Conservation (phyloP, 2,329 filamentous ascomycete species). For the Diaporthe vexans region DNA sequence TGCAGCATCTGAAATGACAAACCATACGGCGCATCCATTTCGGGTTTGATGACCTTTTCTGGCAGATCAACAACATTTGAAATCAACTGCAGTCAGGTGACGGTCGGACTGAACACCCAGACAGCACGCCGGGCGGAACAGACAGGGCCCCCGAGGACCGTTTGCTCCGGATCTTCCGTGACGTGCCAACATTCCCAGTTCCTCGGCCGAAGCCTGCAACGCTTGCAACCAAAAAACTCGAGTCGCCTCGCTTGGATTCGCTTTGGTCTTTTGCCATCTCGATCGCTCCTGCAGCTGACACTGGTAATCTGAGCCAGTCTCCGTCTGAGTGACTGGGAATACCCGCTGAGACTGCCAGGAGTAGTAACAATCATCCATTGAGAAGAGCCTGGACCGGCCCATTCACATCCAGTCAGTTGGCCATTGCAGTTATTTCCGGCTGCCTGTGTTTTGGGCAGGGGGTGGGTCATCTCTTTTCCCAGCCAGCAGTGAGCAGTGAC, state of each 20-base stretch:
- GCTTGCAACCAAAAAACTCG: not conserved
- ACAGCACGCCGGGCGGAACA: not conserved
- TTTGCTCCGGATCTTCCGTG: constrained; percentile 16
- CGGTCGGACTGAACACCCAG: not conserved
- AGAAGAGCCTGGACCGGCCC: not conserved
- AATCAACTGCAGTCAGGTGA: constrained; percentile 10
- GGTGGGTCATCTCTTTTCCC: not conserved
- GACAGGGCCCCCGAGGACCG: not conserved
- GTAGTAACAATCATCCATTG: constrained; percentile 2
- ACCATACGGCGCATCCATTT: not conserved
- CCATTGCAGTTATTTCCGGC: not conserved
- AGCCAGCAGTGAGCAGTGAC: not conserved
- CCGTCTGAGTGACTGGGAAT: not conserved
- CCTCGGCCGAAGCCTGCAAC: not conserved
- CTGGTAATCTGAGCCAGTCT: not conserved
- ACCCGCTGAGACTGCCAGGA: constrained; percentile 3
- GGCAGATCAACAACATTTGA: constrained; percentile 6
- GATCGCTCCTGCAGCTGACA: constrained; percentile 7
- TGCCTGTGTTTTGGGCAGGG: not conserved
- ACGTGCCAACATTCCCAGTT: not conserved
- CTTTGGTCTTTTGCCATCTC: constrained; percentile 1
- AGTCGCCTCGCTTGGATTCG: not conserved
- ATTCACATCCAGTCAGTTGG: not conserved
- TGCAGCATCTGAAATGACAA: not conserved
- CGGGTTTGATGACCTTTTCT: not conserved